Evolutionary conservation across 768 basidiomycete species (phyloP).

Genomic region (Xerocomellus chrysenteron): DNA sequence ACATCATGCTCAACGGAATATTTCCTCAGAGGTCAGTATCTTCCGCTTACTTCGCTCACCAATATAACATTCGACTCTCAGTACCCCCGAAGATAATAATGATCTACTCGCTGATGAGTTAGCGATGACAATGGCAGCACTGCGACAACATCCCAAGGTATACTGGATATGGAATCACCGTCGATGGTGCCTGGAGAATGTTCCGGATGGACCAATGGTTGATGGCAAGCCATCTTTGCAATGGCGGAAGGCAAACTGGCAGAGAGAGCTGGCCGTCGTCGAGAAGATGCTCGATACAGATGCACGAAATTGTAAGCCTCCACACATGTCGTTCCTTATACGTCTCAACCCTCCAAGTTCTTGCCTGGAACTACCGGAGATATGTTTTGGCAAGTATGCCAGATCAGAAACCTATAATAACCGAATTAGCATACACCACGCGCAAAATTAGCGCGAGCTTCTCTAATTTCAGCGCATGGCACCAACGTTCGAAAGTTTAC

Average conservation of each 20-base stretch:
- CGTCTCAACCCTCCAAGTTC: conserved; percentile 54
- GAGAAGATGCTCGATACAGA: conserved; percentile 93
- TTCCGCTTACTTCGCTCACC: background rate
- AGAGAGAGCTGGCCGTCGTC: conserved; percentile 79
- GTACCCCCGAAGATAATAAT: conserved; percentile 61
- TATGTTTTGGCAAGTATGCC: conserved; percentile 78
- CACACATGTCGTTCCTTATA: background rate
- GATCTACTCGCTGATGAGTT: conserved; percentile 70
- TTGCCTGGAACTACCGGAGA: conserved; percentile 92
- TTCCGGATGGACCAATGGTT: conserved; percentile 68
- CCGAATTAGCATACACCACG: conserved; percentile 85
- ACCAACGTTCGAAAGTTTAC: conserved; percentile 87
- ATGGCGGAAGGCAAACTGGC: conserved; percentile 86
- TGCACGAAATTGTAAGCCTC: conserved; percentile 81
- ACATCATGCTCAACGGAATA: conserved; percentile 69
- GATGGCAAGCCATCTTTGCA: conserved; percentile 43
- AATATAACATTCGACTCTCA: conserved; percentile 32
- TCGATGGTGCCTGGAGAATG: conserved; percentile 87
- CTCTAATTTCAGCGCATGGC: conserved; percentile 99
- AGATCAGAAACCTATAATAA: conserved; percentile 46
- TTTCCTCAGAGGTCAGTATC: conserved; percentile 61
- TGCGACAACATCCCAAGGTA: conserved; percentile 88
- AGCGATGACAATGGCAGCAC: conserved; percentile 72
- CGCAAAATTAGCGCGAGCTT: conserved; percentile 92
- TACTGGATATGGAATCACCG: conserved; percentile 99